Percentiles rank a stretch among this genome's conserved stretches.
Conservation (phyloP, 345 rosid species). For the Eucalyptus cladocalyx region DNA sequence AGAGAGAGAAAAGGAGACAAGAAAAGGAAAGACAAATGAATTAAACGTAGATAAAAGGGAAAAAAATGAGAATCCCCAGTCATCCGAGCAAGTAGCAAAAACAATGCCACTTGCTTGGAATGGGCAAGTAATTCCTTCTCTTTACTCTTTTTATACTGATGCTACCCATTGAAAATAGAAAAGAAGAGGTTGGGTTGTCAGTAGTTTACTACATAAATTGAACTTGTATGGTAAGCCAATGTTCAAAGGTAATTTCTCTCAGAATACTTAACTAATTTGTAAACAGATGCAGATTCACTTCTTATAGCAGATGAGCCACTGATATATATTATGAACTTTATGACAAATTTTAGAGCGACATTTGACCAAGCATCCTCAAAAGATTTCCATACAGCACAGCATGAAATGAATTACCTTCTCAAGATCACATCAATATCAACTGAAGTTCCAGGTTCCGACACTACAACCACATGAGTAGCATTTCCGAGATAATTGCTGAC, state of each 20-base stretch:
- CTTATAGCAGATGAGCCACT: neutral
- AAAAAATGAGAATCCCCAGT: neutral
- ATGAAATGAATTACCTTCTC: conserved; percentile 25
- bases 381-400: neutral
- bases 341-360: neutral
- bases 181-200: neutral
- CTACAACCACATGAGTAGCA: conserved; percentile 70
- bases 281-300: neutral
- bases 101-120: neutral
- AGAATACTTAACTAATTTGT: neutral
- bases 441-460: conserved; percentile 24
- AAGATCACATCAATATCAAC: conserved; percentile 28
- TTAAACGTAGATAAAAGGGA: neutral
- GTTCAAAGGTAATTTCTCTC: neutral
- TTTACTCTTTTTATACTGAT: neutral
- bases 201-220: neutral
- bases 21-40: neutral
- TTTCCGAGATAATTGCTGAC: conserved; percentile 39
- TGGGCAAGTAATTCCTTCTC: neutral
- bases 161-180: neutral
- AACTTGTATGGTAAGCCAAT: neutral
- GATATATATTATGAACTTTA: neutral
- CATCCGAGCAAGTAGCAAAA: neutral
- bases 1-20: neutral
- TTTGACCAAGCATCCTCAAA: neutral